A percentile compares a stretch with the other conserved stretches of the same genome.
Conservation (phyloP, 805 yeast species). For the baker's yeast (Saccharomyces cerevisiae) region DNA sequence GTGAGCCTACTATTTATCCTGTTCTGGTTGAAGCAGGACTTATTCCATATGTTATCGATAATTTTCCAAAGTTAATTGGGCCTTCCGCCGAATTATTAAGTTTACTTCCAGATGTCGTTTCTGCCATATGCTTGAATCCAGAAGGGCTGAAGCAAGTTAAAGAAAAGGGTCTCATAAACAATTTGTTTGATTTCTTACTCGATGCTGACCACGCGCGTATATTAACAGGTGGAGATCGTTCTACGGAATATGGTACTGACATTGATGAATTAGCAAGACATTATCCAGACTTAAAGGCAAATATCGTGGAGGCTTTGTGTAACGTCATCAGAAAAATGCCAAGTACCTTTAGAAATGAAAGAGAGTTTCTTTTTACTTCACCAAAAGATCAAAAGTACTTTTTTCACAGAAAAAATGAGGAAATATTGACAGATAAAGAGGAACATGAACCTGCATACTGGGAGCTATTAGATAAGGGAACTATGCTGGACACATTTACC, state of each 20-base stretch:
- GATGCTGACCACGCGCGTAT: conserved; percentile 44
- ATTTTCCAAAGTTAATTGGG: conserved; percentile 47
- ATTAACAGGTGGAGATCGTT: conserved; percentile 44
- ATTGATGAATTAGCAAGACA: conserved; percentile 80
- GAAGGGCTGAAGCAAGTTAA: conserved; percentile 58
- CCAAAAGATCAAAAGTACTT: conserved; percentile 32
- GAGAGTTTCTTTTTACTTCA: conserved; percentile 37
- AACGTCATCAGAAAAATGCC: conserved; percentile 41
- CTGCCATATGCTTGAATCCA: conserved; percentile 72
- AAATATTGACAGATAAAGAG: conserved; percentile 33
- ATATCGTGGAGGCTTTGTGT: conserved; percentile 43
- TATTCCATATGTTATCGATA: conserved; percentile 53
- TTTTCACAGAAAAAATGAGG: conserved; percentile 37
- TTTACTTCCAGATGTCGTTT: conserved; percentile 64
- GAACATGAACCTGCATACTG: conserved; percentile 43
- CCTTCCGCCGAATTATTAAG: conserved; percentile 51
- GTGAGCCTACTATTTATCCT: conserved; percentile 83
- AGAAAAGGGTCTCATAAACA: conserved; percentile 32
- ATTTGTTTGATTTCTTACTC: conserved; percentile 45
- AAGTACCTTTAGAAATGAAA: conserved; percentile 31
- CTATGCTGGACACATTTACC: conserved; percentile 42
- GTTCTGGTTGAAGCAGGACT: conserved; percentile 72
- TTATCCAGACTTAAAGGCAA: conserved; percentile 62
- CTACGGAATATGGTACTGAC: conserved; percentile 51
- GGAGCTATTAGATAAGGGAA: conserved; percentile 42